Base-by-base conservation (phyloP, 1,139 yeast genomes). In the Pneumocystis murina region DNA sequence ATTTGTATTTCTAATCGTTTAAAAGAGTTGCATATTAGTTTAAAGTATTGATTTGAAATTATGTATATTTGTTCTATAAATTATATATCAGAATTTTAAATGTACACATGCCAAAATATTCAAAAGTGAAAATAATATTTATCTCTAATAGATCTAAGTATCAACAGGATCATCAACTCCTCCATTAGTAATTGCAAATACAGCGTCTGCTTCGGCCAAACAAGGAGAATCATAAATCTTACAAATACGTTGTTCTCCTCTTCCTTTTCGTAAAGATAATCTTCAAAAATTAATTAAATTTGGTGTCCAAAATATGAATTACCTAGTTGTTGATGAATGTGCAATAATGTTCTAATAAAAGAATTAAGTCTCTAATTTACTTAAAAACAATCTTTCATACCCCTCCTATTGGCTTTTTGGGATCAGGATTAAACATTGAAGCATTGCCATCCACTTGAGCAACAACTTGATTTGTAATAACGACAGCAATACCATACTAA, bases 341-440 rank as follows among this genome's bases (percentile, higher is more conserved):
- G 98, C 98, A 75, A 94, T 86, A 70, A 94, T 92, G 72, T 94
- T 92, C 58, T 68, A 54, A 10, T n/a, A 16, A 36, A 17, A 36
- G 8, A 35, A 20, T 16, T 30, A 12, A 8, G 38, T 8, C 7
- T 58, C 14, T 10, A 38, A 58, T n/a, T 16, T 20, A 12, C 12
- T n/a, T 38, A 43, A 10, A 3, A 8, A 43, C 30, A 12, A 14
- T 58, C 8, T 17, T 20, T 55, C 68, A 35, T 67, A 67, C 68
- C 16, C 99, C 99, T 65, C 99, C 99, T 70, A 94, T 92, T 12
- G 99, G 98, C 74, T 94, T 94, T 75, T 94, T 94, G n/a, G 98
- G 97, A 73, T 92, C 98, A 0, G 96, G 95, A 70, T 90, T 89
- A 74, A 85, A 91, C 81, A 85, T 80, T 7, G 82, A 82, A 67